Percentiles rank a stretch among this genome's conserved stretches.
Evolutionary conservation across 2,329 filamentous ascomycete species (phyloP).

Genomic region (Decorospora gaudefroyi): DNA sequence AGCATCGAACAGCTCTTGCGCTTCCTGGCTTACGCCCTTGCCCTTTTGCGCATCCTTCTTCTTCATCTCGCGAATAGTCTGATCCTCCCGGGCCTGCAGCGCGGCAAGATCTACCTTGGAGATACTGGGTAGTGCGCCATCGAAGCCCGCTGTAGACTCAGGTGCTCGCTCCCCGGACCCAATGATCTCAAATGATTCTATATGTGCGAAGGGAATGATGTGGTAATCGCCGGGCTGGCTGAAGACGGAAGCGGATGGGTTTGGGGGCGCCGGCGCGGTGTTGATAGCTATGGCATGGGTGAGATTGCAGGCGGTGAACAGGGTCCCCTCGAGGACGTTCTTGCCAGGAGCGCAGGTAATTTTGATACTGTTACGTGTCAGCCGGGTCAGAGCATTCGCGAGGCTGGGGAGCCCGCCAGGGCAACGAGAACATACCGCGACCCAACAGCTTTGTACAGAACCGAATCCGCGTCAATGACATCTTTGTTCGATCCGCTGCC

Average conservation of each 20-base stretch:
- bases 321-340: conserved; percentile 62
- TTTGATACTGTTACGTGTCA: conserved; percentile 56
- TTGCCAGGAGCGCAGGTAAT: conserved; percentile 59
- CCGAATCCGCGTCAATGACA: conserved; percentile 57
- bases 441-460: conserved; percentile 64
- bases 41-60: conserved; percentile 62
- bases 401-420: background rate
- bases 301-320: conserved; percentile 65
- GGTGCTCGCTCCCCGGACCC: conserved; percentile 42
- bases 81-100: conserved; percentile 60
- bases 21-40: conserved; percentile 64
- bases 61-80: conserved; percentile 60
- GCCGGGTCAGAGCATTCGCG: background rate
- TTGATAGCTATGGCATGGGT: conserved; percentile 66
- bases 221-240: conserved; percentile 60
- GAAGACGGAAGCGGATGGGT: conserved; percentile 48
- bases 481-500: conserved; percentile 49
- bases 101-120: conserved; percentile 60
- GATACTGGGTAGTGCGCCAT: conserved; percentile 52
- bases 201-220: conserved; percentile 63
- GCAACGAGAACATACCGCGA: conserved; percentile 57
- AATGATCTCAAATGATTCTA: conserved; percentile 62
- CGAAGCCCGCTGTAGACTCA: conserved; percentile 50
- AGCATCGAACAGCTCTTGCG: conserved; percentile 66
- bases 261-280: conserved; percentile 54